Base-by-base conservation (phyloP, 768 basidiomycete species). In the Melanogaster broomeanus region DNA sequence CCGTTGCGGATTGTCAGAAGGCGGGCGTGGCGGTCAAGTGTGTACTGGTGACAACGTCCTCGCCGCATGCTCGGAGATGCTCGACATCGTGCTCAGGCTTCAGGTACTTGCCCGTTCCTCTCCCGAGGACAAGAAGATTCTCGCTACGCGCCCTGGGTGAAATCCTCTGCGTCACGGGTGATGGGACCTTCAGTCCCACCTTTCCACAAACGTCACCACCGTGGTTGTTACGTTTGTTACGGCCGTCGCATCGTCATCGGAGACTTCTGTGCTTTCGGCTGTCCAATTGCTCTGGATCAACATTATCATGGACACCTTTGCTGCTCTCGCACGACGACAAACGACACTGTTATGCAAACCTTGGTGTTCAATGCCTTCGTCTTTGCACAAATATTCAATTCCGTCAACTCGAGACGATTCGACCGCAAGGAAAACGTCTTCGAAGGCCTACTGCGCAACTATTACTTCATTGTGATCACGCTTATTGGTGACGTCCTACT, bases 231-330 rank as follows among this genome's bases (percentile, higher is more conserved):
- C 96, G 12, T 95, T 93, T 61, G 81, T 96, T 52, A 84, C 95
- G 30, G 91, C 94, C 33, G 84, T 98, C 48, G 83, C 90, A 0
- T 94, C 93, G 16, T 55, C 64, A 6, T 64, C 80, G 48, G 95
- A n/a, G n/a, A n/a, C n/a, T n/a, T n/a, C n/a, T n/a, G n/a, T n/a
- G n/a, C n/a, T n/a, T n/a, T n/a, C n/a, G n/a, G n/a, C n/a, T n/a
- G n/a, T n/a, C n/a, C n/a, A n/a, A n/a, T n/a, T n/a, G n/a, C n/a
- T n/a, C n/a, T n/a, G n/a, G n/a, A n/a, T n/a, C n/a, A n/a, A n/a
- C n/a, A n/a, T n/a, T n/a, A n/a, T n/a, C n/a, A n/a, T 96, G 94
- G 95, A 97, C 66, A 96, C 93, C 2, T 98, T 99, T 65, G 97
- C 97, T 49, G 97, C 97, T 22, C 84, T 98, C 45, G 97, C 97